phyloP scores from a whole-genome alignment of 2,329 filamentous ascomycete species.

The Stachybotrys echinatus region DNA sequence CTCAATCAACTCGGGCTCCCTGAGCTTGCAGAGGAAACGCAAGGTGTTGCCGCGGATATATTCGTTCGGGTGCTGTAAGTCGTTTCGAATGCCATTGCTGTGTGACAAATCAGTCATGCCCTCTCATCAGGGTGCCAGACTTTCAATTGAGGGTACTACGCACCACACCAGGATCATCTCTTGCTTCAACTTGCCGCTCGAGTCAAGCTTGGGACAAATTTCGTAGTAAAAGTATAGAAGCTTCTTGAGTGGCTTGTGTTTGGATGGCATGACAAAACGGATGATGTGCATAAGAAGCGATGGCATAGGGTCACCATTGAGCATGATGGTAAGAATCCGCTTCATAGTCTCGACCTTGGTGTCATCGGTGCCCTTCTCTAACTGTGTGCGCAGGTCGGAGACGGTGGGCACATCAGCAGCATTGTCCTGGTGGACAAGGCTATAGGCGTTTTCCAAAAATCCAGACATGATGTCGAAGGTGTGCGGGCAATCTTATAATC shows the following conservation, averaged over 20 bases:
- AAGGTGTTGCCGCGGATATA: constrained; percentile 98
- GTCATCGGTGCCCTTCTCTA: constrained; percentile 92
- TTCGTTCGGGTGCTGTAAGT: constrained; percentile 95
- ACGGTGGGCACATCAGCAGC: constrained; percentile 83
- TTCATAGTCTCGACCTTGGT: constrained; percentile 94
- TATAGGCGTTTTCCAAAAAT: constrained; percentile 93
- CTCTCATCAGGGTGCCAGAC: neutral
- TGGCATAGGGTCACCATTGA: constrained; percentile 95
- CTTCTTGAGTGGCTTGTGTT: constrained; percentile 95
- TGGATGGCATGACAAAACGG: constrained; percentile 98
- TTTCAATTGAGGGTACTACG: constrained; percentile 7
- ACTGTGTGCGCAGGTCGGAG: constrained; percentile 85
- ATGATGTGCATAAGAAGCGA: constrained; percentile 99
- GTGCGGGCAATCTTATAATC: constrained; percentile 11
- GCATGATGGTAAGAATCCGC: constrained; percentile 92
- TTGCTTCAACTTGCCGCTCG: constrained; percentile 91
- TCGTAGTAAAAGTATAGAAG: constrained; percentile 99
- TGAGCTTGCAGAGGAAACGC: constrained; percentile 92
- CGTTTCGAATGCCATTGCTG: constrained; percentile 96
- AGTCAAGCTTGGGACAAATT: constrained; percentile 93
- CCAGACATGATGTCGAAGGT: constrained; percentile 69
- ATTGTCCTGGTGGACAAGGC: constrained; percentile 96
- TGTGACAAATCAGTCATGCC: constrained; percentile 9
- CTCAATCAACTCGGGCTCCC: constrained; percentile 93
- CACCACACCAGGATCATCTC: constrained; percentile 99